Evolutionary conservation across 257 asterid species (phyloP).

Genomic region (Nicotiana noctiflora): DNA sequence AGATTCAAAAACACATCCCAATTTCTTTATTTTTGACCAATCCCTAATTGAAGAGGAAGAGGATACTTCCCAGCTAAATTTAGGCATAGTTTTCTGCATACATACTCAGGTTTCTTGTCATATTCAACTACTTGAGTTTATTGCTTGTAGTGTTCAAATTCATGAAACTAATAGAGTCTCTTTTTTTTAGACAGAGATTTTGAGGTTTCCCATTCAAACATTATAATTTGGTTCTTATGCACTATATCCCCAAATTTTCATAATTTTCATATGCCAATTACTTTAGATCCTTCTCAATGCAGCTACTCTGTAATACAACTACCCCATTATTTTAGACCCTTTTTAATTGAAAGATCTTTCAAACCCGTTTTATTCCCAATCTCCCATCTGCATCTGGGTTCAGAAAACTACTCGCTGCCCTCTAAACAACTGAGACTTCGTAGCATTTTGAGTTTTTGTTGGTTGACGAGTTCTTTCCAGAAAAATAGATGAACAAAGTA

Average conservation of each 20-base stretch:
- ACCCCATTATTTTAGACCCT: too few species aligned
- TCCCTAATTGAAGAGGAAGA: neutral
- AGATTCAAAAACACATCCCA: neutral
- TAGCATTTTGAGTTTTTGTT: too few species aligned
- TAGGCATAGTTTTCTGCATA: neutral
- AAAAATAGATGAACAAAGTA: too few species aligned
- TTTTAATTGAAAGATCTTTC: too few species aligned
- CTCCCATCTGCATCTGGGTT: too few species aligned
- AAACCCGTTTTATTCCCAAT: too few species aligned
- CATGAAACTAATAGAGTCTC: neutral
- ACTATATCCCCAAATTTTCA: neutral
- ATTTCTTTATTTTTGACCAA: neutral
- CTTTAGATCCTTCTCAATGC: neutral
- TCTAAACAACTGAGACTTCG: too few species aligned
- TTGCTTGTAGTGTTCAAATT: neutral
- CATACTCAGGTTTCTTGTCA: neutral
- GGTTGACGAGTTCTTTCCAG: too few species aligned
- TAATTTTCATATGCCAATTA: neutral
- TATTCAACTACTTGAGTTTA: neutral
- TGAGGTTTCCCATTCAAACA: neutral
- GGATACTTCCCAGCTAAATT: neutral
- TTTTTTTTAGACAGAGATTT: neutral
- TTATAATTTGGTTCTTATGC: neutral
- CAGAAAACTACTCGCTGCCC: too few species aligned
- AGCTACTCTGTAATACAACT: neutral